Evolutionary conservation across 2,329 filamentous ascomycete species (phyloP).

Genomic region (Fusarium odoratissimum): DNA sequence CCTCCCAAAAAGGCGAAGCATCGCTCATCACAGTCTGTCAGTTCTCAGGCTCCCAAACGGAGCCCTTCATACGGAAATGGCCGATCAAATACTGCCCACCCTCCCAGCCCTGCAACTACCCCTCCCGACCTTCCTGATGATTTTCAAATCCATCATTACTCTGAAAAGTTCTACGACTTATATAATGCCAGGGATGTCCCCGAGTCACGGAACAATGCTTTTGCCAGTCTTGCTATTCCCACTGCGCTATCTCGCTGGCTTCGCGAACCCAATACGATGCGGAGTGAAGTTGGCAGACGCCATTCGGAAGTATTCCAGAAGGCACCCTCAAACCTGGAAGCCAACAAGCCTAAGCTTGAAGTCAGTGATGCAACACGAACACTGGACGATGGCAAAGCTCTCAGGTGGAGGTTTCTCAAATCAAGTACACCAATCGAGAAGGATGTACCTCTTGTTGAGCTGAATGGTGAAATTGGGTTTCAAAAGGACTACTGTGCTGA

Average conservation of each 20-base stretch:
- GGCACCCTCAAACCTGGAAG: slow-evolving; percentile 57
- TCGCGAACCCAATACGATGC: slow-evolving; percentile 76
- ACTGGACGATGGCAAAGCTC: slow-evolving; percentile 50
- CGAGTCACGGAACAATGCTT: slow-evolving; percentile 78
- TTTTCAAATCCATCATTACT: slow-evolving; percentile 75
- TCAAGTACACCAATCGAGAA: slow-evolving; percentile 65
- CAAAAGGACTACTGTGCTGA: slow-evolving; percentile 78
- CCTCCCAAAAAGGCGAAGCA: slow-evolving; percentile 87
- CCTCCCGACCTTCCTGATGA: slow-evolving; percentile 74
- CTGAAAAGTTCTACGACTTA: slow-evolving; percentile 78
- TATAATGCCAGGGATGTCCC: slow-evolving; percentile 73
- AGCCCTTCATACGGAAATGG: slow-evolving; percentile 74
- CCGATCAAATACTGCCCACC: slow-evolving; percentile 67
- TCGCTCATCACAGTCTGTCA: slow-evolving; percentile 80
- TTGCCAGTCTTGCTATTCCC: slow-evolving; percentile 79
- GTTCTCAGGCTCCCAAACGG: slow-evolving; percentile 73
- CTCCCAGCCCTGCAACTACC: slow-evolving; percentile 81
- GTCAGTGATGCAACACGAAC: slow-evolving; percentile 61
- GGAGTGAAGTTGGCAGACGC: slow-evolving; percentile 73
- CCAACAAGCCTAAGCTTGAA: slow-evolving; percentile 56
- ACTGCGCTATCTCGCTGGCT: slow-evolving; percentile 83
- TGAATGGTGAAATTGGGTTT: slow-evolving; percentile 82
- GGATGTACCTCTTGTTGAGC: slow-evolving; percentile 71
- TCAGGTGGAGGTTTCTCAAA: slow-evolving; percentile 77
- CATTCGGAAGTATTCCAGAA: slow-evolving; percentile 75